Evolutionary conservation across 1,284 basidiomycete genomes (phyloP).

Genomic region (Puccinia horiana): DNA sequence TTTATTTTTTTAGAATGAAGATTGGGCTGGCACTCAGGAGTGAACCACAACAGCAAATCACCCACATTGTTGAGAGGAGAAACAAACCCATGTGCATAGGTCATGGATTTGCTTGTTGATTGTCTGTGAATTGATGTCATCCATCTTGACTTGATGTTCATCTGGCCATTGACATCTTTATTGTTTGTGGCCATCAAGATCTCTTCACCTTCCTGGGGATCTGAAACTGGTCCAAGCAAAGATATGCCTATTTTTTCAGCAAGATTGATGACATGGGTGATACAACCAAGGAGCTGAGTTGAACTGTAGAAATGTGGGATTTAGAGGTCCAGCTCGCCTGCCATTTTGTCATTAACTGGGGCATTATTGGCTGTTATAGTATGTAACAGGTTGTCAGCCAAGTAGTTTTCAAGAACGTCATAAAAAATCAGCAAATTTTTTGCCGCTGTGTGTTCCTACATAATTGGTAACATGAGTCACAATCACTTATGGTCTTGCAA

Average conservation of each 20-base stretch:
- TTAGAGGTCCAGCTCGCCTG: background rate
- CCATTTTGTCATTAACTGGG: background rate
- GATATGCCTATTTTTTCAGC: background rate
- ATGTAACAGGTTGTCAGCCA: background rate
- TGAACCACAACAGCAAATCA: background rate
- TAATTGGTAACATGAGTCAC: no score
- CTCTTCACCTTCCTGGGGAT: background rate
- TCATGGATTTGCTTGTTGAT: constrained; percentile 4
- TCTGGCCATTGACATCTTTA: background rate
- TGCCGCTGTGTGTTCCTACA: no score
- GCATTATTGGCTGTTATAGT: constrained; percentile 12
- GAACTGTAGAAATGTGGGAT: background rate
- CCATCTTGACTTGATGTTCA: no score
- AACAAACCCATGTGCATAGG: background rate
- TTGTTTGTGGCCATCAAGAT: background rate
- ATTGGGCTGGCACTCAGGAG: background rate
- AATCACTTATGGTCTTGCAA: no score
- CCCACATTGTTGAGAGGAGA: background rate
- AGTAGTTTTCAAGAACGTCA: no score
- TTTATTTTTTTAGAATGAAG: background rate
- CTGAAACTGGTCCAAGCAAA: background rate
- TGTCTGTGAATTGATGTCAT: background rate
- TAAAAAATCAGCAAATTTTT: no score
- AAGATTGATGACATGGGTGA: constrained; percentile 9
- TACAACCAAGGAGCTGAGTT: background rate